These are phyloP conservation scores for Vigna nakashimae DNA, from an alignment of 306 rosid genomes.

Conservation along the genomic window DNA sequence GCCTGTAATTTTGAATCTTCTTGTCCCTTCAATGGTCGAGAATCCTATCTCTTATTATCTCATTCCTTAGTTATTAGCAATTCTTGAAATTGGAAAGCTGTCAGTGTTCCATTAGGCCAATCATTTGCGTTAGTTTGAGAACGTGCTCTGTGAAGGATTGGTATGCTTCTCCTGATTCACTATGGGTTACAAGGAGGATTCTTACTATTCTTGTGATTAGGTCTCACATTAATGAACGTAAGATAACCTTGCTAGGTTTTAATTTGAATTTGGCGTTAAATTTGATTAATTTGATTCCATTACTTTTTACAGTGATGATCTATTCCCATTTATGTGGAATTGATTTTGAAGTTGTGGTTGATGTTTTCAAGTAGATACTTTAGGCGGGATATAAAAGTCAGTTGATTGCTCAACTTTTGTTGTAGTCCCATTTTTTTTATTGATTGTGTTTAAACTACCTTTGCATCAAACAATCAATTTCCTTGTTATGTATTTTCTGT, in stretches of 20 bases:
- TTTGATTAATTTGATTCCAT: neutral
- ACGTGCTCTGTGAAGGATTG: neutral
- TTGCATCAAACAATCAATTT: neutral
- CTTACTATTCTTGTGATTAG: neutral
- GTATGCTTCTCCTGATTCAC: neutral
- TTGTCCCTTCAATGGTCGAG: neutral
- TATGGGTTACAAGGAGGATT: neutral
- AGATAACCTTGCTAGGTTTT: neutral
- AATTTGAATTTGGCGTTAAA: neutral
- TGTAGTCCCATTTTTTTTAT: neutral
- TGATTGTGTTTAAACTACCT: neutral
- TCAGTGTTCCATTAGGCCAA: neutral
- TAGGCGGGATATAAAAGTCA: neutral
- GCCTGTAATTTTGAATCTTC: constrained; percentile 10
- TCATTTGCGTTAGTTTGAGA: neutral
- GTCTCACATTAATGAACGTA: neutral
- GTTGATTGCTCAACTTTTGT: constrained; percentile 5
- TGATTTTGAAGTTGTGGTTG: neutral
- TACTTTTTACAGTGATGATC: neutral
- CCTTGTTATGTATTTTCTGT: neutral
- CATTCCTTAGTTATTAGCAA: neutral
- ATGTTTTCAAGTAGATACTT: neutral
- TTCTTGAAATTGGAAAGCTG: neutral
- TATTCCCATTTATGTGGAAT: neutral
- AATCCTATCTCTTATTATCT: neutral